Evolutionary conservation across 768 basidiomycete genomes (phyloP), one percentile per base, ranked within the genome.

Genomic region (Steccherinum ochraceum): DNA sequence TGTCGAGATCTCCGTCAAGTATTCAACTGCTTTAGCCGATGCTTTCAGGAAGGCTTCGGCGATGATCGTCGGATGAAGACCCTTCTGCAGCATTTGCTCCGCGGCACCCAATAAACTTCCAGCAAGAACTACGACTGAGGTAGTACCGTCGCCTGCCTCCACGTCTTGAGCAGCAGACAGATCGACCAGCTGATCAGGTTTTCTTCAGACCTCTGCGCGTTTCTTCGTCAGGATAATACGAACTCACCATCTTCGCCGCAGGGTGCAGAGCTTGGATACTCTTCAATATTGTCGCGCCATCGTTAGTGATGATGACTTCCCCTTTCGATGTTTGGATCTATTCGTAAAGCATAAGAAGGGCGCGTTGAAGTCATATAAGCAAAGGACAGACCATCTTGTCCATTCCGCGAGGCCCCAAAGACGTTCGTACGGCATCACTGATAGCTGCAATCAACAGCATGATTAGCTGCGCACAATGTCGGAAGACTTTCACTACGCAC

Each of bases 111-210:
- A 74, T 40, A 99, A 71, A 63, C 87, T 89, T 43, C 96, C 96
- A 18, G 96, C 96, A 24, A 99, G 77, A 19, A 99, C 93, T 41
- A 99, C 96, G 24, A 99, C 96, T 20, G 90, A 87, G 3, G 96
- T 99, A 7, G 96, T 99, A 4, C 96, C 96, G 67, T 99, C 96
- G 52, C 96, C 96, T 18, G 96, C 96, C 67, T 98, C 96, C 44
- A 98, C 80, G 66, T 99, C 96, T 75, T 99, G 96, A 13, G 96
- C 96, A 35, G 89, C 90, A 30, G 95, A 97, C 20, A 99, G 76
- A 72, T 99, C 95, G 51, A 99, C 96, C 40, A 99, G 80, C 95
- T 97, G 18, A 12, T n/a, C 4, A 20, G 25, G 7, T 18, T 44
- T 20, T 23, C 30, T 50, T 42, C 3, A n/a, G 12, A 12, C 2